Conservation (phyloP, 257 asterid genomes). For the Ehretia macrophylla region DNA sequence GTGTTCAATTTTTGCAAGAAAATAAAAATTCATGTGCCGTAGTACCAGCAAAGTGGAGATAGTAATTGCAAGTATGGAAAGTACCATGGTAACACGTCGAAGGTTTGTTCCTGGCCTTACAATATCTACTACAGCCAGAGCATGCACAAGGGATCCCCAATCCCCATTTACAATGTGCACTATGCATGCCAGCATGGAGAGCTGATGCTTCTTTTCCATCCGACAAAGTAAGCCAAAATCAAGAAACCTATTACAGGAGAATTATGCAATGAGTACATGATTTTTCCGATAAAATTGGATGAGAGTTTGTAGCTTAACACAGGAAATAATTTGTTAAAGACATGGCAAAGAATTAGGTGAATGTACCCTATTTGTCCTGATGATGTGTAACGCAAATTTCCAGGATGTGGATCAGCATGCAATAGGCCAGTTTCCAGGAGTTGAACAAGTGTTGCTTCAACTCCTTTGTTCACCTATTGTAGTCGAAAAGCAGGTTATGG, state of each 20-base stretch:
- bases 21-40: neutral
- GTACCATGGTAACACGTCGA: conserved; percentile 79
- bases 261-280: conserved; percentile 14
- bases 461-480: conserved; percentile 83
- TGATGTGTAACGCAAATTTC: conserved; percentile 71
- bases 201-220: conserved; percentile 91
- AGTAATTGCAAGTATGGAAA: conserved; percentile 16
- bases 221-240: conserved; percentile 98
- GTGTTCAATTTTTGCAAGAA: neutral
- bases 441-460: conserved; percentile 86
- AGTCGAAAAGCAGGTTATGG: conserved; percentile 17
- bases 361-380: conserved; percentile 81
- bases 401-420: conserved; percentile 99
- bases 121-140: conserved; percentile 84
- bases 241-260: conserved; percentile 56
- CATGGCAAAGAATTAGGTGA: conserved; percentile 14
- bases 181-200: conserved; percentile 86
- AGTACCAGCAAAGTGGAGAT: neutral
- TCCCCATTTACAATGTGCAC: conserved; percentile 92
- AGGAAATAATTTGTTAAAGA: conserved; percentile 10
- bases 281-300: conserved; percentile 3
- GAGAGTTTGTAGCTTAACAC: neutral
- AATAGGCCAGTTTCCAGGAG: conserved; percentile 93
- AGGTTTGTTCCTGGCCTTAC: conserved; percentile 78
- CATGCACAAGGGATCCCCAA: conserved; percentile 82